Base-by-base conservation (phyloP, 2,329 filamentous ascomycete species). In the Lasiodiplodia hormozganensis region DNA sequence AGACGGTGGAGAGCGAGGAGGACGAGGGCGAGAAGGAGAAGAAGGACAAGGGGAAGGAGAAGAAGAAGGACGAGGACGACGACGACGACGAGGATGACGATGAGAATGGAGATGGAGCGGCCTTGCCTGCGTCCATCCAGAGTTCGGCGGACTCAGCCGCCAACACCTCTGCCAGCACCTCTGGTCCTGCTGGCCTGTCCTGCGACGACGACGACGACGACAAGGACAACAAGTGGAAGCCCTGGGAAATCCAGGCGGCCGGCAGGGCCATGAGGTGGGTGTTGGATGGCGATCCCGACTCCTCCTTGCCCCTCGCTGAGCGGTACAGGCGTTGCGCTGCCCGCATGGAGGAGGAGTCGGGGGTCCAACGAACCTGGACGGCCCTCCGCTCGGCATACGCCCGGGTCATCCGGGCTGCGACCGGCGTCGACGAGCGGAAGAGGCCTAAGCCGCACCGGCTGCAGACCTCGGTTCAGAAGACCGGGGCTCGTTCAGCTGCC, bases 361-460 rank as follows among this genome's bases (percentile, higher is more conserved):
- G 47, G 10, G 21, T 43, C 56, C 23, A 10, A 21, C 60, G 52
- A 47, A 28, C 54, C 18, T 14, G 6, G 16, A 4, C 7, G 14
- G 68, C 69, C 2, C 5, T 69, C 62, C 56, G 58, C 28, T 62
- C 12, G 16, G 40, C 62, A n/a, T 70, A 56, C 53, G 40, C 18
- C 18, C 69, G 69, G n/a, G 8, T 57, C 7, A n/a, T 67, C 21
- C 68, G 69, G 16, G n/a, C 1, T 0, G 4, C 14, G 1, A 34
- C 40, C 3, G 69, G 69, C 5, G 28, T 69, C 23, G 69, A 70
- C 16, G 69, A 69, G 69, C 60, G 69, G 65, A 58, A 28, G 52
- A 16, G 1, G 28, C 49, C 36, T n/a, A 67, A 53, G 38, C 43
- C 38, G n/a, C 47, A 69, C 4, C 68, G 62, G 7, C 38, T 65